Evolutionary conservation across 306 rosid species (phyloP).

Genomic region (Quercus aquifolioides): DNA sequence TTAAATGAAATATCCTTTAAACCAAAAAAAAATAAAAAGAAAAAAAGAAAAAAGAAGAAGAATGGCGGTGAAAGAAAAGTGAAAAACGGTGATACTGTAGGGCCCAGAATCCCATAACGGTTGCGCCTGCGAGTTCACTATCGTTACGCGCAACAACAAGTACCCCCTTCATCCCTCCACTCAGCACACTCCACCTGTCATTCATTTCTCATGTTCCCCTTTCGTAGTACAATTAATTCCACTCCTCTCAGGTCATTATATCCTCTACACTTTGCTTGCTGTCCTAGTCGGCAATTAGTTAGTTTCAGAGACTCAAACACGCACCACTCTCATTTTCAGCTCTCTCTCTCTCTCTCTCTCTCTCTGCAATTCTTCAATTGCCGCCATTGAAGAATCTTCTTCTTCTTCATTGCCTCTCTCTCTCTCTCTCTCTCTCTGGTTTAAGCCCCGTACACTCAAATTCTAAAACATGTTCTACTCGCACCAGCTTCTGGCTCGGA

Average conservation of each 20-base stretch:
- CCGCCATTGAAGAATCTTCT: not conserved
- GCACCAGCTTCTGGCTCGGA: conserved; percentile 82
- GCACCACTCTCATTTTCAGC: not conserved
- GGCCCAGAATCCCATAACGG: not conserved
- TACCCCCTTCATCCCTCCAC: not conserved
- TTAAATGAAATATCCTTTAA: not conserved
- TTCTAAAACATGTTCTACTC: conserved; percentile 64
- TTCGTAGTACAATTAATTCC: not conserved
- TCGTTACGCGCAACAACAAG: not conserved
- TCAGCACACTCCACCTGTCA: too few species aligned
- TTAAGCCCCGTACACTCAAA: not conserved
- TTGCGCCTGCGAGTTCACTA: not conserved
- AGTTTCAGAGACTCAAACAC: not conserved
- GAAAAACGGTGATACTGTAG: not conserved
- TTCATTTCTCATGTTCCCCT: not conserved
- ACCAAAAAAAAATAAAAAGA: not conserved
- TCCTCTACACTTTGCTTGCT: not conserved
- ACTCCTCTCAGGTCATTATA: not conserved
- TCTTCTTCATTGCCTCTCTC: not conserved
- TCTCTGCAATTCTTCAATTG: not conserved
- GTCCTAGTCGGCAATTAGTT: conserved; percentile 9
- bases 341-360: not conserved
- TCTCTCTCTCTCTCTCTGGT: not conserved
- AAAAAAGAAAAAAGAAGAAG: not conserved
- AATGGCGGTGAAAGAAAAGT: not conserved